Conservation (phyloP, 75 land plant genomes). For the Picea glauca region DNA sequence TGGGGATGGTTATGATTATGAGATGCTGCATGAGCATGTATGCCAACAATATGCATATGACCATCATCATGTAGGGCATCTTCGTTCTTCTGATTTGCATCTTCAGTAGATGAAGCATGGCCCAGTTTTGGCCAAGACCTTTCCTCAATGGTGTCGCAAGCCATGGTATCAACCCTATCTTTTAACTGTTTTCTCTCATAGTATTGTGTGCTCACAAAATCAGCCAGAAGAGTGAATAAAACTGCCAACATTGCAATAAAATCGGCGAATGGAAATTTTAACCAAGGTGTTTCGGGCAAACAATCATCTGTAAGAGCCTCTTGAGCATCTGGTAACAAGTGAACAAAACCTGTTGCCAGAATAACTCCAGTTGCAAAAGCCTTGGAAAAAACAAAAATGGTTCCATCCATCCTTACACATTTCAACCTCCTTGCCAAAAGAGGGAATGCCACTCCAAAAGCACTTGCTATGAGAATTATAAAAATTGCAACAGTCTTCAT, state of each 20-base stretch:
- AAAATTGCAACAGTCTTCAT: conserved; percentile 66
- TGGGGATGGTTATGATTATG: conserved; percentile 68
- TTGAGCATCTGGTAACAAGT: conserved; percentile 73
- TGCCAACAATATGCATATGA: conserved; percentile 85
- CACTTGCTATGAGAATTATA: conserved; percentile 55
- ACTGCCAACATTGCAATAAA: conserved; percentile 85
- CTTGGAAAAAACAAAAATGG: conserved; percentile 56
- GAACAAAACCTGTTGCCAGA: conserved; percentile 91
- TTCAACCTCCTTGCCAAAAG: conserved; percentile 47
- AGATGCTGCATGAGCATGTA: conserved; percentile 84
- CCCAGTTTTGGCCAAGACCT: background rate
- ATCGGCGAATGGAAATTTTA: conserved; percentile 74
- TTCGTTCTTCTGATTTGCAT: background rate
- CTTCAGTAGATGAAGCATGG: background rate
- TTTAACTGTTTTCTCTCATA: conserved; percentile 54
- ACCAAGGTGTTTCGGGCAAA: conserved; percentile 65
- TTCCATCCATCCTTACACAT: conserved; percentile 54
- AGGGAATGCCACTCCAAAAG: conserved; percentile 65
- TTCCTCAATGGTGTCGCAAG: background rate
- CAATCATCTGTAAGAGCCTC: conserved; percentile 29
- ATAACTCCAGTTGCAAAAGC: conserved; percentile 98
- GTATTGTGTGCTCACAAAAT: conserved; percentile 76
- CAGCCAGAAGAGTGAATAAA: conserved; percentile 60
- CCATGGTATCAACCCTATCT: conserved; percentile 13
- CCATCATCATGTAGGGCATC: conserved; percentile 35